Conservation (phyloP, 1,284 basidiomycete species). For the Microbotryum scabiosae region DNA sequence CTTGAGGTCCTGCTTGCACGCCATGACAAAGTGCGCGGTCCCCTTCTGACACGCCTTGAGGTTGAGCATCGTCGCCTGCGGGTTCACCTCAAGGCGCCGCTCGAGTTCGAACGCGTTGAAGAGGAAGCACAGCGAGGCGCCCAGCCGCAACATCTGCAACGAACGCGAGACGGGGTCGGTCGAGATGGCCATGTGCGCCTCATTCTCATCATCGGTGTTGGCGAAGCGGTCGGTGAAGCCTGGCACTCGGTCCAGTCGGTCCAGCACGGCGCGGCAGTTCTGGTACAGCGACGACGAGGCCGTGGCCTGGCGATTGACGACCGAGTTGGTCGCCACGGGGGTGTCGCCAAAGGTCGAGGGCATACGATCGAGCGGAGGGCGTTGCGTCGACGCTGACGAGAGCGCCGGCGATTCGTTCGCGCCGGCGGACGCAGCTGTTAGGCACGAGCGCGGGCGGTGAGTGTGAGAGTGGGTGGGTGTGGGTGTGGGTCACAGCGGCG, state of each 20-base stretch:
- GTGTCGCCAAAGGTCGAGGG: too few species aligned
- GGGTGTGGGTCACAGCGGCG: too few species aligned
- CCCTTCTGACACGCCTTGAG: constrained; percentile 62
- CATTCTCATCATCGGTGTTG: constrained; percentile 2
- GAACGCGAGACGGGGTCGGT: constrained; percentile 68
- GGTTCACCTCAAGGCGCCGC: constrained; percentile 55
- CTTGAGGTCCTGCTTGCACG: constrained; percentile 45
- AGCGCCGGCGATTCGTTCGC: too few species aligned
- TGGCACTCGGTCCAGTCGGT: constrained; percentile 41
- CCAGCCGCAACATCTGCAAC: constrained; percentile 86
- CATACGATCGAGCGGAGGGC: too few species aligned
- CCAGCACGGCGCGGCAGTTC: constrained; percentile 39
- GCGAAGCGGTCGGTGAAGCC: constrained; percentile 37
- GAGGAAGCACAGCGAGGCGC: constrained; percentile 87
- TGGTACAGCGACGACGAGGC: constrained; percentile 41
- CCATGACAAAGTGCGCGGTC: constrained; percentile 50
- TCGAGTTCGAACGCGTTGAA: constrained; percentile 66
- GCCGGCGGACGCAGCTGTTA: too few species aligned
- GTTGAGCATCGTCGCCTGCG: constrained; percentile 58
- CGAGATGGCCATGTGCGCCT: neutral
- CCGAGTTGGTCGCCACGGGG: constrained; percentile 32
- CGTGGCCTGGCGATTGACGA: constrained; percentile 30
- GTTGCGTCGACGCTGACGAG: too few species aligned
- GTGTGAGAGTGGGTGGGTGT: too few species aligned
- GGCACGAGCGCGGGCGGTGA: too few species aligned